phyloP scores from a whole-genome alignment of 257 asterid species.

The Hygrophila difformis region DNA sequence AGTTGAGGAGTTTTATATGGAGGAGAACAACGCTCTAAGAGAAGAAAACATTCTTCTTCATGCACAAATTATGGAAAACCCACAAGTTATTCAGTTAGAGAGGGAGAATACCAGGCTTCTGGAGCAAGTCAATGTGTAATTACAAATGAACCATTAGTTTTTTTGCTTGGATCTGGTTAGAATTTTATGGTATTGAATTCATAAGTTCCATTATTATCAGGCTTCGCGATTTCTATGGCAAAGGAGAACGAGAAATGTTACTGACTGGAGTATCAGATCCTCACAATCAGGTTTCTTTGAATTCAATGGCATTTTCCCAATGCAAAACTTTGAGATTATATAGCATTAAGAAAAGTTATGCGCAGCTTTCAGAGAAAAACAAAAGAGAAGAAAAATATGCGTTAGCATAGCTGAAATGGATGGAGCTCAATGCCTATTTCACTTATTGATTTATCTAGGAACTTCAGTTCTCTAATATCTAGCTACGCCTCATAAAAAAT shows the following conservation, averaged over 20 bases:
- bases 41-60: constrained; percentile 46
- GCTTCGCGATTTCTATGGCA: constrained; percentile 39
- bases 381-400: too few species aligned
- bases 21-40: constrained; percentile 43
- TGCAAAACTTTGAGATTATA: too few species aligned
- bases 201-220: constrained; percentile 24
- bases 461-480: constrained; percentile 8
- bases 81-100: constrained; percentile 31
- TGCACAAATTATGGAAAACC: constrained; percentile 32
- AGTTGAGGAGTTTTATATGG: constrained; percentile 37
- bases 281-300: constrained; percentile 42
- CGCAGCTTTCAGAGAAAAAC: too few species aligned
- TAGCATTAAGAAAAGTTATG: too few species aligned
- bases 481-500: constrained; percentile 8
- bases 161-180: constrained; percentile 7
- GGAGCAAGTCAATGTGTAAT: constrained; percentile 42
- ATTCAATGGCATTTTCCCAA: too few species aligned
- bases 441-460: too few species aligned
- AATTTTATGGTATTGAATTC: constrained; percentile 6
- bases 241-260: constrained; percentile 42
- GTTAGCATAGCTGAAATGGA: too few species aligned
- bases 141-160: constrained; percentile 11
- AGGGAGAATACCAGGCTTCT: constrained; percentile 42
- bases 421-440: too few species aligned
- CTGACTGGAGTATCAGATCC: constrained; percentile 45